These are phyloP conservation scores for Papilionanthe hybrid DNA, from an alignment of 116 monocot genomes.

Conservation along the genomic window DNA sequence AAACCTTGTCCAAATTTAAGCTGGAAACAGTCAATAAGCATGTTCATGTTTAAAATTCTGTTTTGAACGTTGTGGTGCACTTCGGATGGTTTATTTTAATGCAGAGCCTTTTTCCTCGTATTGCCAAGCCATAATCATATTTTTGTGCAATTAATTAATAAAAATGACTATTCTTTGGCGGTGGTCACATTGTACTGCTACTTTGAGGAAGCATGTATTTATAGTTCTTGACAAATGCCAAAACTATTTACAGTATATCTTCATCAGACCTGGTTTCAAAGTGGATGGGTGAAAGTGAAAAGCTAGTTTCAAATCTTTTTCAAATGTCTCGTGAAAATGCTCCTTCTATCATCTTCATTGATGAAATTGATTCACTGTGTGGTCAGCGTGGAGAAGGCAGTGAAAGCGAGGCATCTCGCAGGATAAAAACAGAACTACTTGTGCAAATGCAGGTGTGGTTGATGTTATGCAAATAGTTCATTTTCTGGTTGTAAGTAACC, in stretches of 20 bases:
- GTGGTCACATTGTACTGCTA: background rate
- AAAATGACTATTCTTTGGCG: background rate
- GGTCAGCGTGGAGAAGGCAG: conserved; percentile 98
- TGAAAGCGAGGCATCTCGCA: conserved; percentile 98
- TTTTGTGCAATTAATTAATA: background rate
- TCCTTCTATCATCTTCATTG: conserved; percentile 27
- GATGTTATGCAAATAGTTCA: background rate
- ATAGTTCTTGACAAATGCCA: background rate
- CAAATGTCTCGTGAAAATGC: conserved; percentile 99
- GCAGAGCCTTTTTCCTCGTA: background rate
- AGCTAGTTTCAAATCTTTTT: conserved; percentile 95
- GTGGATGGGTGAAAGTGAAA: conserved; percentile 99
- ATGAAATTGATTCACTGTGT: conserved; percentile 98
- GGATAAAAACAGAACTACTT: conserved; percentile 98
- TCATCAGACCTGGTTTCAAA: conserved; percentile 97
- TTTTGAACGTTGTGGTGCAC: background rate
- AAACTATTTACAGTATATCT: conserved; percentile 71
- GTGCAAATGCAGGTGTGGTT: conserved; percentile 94
- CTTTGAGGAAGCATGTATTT: background rate
- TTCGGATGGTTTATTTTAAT: background rate
- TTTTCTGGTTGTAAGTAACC: background rate
- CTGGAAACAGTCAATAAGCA: background rate
- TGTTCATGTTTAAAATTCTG: background rate
- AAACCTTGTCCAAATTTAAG: background rate
- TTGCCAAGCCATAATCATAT: background rate